Evolutionary conservation across 2,329 filamentous ascomycete genomes (phyloP), one percentile per base, ranked within the genome.

Genomic region (Ceratocystis albifundus): DNA sequence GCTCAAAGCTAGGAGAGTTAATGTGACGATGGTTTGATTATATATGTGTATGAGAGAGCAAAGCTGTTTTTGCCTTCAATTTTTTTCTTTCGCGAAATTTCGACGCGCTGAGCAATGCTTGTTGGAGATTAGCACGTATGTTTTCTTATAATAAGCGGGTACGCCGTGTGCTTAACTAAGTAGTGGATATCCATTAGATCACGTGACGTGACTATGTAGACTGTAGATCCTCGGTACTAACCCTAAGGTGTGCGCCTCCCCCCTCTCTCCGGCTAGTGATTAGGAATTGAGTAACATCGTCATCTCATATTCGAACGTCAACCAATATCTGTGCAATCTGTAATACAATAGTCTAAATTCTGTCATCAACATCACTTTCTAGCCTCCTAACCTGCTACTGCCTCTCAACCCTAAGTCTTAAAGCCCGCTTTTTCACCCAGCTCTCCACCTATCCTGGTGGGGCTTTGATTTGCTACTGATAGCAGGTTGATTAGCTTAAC

Each of bases 71-170:
- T n/a, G n/a, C 3, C 36, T 41, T 41, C 36, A 41, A 3, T 10
- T 36, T 57, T 59, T 59, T 63, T 63, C n/a, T 50, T 50, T 63
- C 61, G 61, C 44, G 61, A 63, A 63, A 48, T 63, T 63, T 63
- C 41, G 61, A 63, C 46, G 28, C 44, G 25, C 25, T 63, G 30
- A 15, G 44, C 17, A 28, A 28, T 63, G 22, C 50, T 53, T 2
- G 44, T 36, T 50, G 28, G 44, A 48, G 28, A 20, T 32, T n/a
- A 30, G 28, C 12, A 20, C 25, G 44, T 50, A 46, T 25, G 20
- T 15, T 63, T 50, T 63, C 10, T 41, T 41, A 20, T n/a, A 22
- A 48, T 46, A 32, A 46, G 41, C 61, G 32, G 36, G 22, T 62
- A n/a, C 36, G 8, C 45, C 44, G 12, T 2, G 44, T 63, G 12